Percentiles rank a stretch among this genome's conserved stretches.
Conservation (phyloP, 2,329 filamentous ascomycete species). For the Epicoccum sorghinum region DNA sequence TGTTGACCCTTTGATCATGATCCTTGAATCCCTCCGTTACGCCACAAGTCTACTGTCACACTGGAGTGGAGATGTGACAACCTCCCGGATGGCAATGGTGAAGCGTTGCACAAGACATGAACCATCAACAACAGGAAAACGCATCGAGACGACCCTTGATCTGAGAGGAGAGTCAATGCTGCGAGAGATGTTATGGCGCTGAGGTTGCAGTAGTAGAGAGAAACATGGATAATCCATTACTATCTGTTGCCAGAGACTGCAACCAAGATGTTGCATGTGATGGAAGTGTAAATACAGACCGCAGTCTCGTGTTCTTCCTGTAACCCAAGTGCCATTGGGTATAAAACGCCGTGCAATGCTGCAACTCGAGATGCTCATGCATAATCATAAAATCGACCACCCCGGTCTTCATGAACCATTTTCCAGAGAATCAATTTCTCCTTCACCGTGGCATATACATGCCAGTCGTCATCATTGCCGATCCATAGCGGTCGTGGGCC, state of each 20-base stretch:
- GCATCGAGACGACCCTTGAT: neutral
- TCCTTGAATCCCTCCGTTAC: too few relatives aligned
- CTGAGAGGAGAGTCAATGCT: too few relatives aligned
- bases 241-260: conserved; percentile 11
- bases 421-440: neutral
- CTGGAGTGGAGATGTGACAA: neutral
- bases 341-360: conserved; percentile 20
- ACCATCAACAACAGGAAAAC: neutral
- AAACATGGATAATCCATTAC: neutral
- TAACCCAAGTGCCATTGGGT: conserved; percentile 17
- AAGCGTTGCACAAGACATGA: conserved; percentile 9
- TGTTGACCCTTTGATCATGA: too few relatives aligned
- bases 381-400: conserved; percentile 11
- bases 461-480: conserved; percentile 34
- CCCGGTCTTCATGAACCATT: conserved; percentile 6
- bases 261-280: conserved; percentile 4
- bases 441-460: conserved; percentile 34
- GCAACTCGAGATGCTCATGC: conserved; percentile 13
- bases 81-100: neutral
- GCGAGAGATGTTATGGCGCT: neutral
- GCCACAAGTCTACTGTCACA: neutral
- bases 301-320: conserved; percentile 7
- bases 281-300: conserved; percentile 4
- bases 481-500: conserved; percentile 34
- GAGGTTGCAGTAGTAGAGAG: neutral